Evolutionary conservation across 1,284 basidiomycete genomes (phyloP).

Genomic region (Naganishia cerealis): DNA sequence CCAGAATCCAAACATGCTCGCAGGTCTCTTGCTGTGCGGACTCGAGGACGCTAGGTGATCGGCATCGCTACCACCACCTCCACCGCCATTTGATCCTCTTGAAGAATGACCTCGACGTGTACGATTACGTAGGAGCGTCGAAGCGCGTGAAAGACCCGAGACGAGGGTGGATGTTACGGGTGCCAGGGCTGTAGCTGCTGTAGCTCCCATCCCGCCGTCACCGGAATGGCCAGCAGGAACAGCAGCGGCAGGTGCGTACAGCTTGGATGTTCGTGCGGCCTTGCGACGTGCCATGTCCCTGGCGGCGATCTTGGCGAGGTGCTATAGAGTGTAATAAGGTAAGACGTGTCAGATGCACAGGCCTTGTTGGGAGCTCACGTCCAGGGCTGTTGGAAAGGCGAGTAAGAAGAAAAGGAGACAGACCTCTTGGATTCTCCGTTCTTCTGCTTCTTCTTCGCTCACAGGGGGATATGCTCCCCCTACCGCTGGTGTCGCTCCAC

Average conservation of each 20-base stretch:
- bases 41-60: background rate
- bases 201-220: background rate
- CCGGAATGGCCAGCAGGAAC: background rate
- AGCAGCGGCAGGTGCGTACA: conserved; percentile 3
- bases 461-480: conserved; percentile 40
- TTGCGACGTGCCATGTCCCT: conserved; percentile 48
- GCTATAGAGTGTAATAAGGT: conserved; percentile 37
- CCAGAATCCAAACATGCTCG: conserved; percentile 30
- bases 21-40: background rate
- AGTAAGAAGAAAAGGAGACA: conserved; percentile 30
- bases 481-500: background rate
- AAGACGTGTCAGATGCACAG: background rate
- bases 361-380: background rate
- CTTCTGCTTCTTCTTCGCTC: conserved; percentile 49
- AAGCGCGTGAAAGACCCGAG: conserved; percentile 20
- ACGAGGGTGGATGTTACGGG: conserved; percentile 15
- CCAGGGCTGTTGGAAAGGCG: background rate
- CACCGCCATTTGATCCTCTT: background rate
- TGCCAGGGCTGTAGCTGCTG: background rate
- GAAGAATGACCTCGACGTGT: conserved; percentile 12
- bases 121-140: conserved; percentile 11
- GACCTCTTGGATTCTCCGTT: conserved; percentile 50
- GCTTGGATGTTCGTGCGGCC: conserved; percentile 37
- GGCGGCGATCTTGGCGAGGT: conserved; percentile 50
- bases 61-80: background rate